Conservation (phyloP, 2,329 filamentous ascomycete genomes). For the Fusarium redolens region DNA sequence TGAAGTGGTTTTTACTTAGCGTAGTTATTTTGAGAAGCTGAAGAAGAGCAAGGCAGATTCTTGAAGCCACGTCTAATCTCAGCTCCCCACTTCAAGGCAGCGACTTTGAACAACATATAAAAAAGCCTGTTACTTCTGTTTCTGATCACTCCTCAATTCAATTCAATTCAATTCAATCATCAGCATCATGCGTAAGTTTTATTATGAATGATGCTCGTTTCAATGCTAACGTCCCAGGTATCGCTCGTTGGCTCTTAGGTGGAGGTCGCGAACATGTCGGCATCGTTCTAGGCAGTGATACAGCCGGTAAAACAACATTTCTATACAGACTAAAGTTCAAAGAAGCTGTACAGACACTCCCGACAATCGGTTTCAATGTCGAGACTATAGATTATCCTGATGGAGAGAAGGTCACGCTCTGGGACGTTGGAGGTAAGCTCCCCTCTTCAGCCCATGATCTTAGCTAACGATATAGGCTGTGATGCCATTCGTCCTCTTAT, state of each 20-base stretch:
- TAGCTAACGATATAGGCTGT: conserved; percentile 31
- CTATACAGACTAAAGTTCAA: conserved; percentile 88
- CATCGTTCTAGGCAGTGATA: conserved; percentile 40
- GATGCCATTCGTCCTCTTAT: conserved; percentile 45
- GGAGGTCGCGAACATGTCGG: conserved; percentile 33
- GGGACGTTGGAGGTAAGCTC: conserved; percentile 46
- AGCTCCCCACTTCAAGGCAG: conserved; percentile 41
- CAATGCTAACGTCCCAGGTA: conserved; percentile 21
- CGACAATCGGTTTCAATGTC: conserved; percentile 95
- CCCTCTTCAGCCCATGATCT: accelerated
- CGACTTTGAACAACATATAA: conserved; percentile 27
- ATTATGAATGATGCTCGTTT: accelerated
- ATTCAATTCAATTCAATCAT: background rate
- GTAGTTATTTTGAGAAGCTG: background rate
- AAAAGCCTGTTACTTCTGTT: background rate
- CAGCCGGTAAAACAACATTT: conserved; percentile 78
- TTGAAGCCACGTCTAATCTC: conserved; percentile 37
- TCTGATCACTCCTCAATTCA: too few relatives aligned
- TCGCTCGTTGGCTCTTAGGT: conserved; percentile 40
- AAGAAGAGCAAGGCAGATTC: conserved; percentile 24
- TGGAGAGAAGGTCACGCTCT: conserved; percentile 40
- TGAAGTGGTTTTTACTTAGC: background rate
- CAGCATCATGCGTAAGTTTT: conserved; percentile 34
- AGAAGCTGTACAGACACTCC: conserved; percentile 92
- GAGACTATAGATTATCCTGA: conserved; percentile 70